Percentiles rank a stretch among this genome's conserved stretches.
These are phyloP conservation scores for Rubia balearica DNA, from an alignment of 305 asterid species.

Conservation along the genomic window DNA sequence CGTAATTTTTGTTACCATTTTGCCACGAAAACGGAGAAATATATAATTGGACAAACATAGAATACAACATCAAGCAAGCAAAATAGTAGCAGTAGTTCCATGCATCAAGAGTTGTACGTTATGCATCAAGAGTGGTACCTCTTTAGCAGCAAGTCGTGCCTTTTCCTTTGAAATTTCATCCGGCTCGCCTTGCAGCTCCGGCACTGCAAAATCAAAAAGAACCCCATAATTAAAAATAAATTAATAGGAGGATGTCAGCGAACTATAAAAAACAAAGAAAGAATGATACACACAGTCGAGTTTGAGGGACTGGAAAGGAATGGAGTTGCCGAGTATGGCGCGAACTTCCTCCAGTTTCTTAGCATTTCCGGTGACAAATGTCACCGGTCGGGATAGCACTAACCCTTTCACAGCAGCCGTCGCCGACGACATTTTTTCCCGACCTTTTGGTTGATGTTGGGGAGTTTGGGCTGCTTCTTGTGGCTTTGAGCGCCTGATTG, in stretches of 20 bases:
- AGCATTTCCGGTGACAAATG: slow-evolving; percentile 93
- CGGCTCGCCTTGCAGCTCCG: slow-evolving; percentile 94
- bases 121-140: slow-evolving; percentile 35
- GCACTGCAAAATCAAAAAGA: slow-evolving; percentile 41
- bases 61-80: background rate
- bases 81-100: background rate
- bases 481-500: background rate
- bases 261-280: background rate
- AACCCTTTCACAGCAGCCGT: slow-evolving; percentile 35
- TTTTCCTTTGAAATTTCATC: slow-evolving; percentile 92
- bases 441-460: too few species aligned
- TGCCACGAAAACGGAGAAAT: background rate
- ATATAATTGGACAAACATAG: background rate
- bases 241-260: background rate
- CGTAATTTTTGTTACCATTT: background rate
- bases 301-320: slow-evolving; percentile 82
- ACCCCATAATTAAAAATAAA: background rate
- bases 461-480: background rate
- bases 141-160: slow-evolving; percentile 84
- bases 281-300: slow-evolving; percentile 49
- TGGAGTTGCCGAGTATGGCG: slow-evolving; percentile 71
- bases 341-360: slow-evolving; percentile 94
- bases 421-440: slow-evolving; percentile 42
- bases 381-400: slow-evolving; percentile 63
- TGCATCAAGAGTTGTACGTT: background rate